Conservation (phyloP, 2,329 filamentous ascomycete genomes). For the Colletotrichum falcatum region DNA sequence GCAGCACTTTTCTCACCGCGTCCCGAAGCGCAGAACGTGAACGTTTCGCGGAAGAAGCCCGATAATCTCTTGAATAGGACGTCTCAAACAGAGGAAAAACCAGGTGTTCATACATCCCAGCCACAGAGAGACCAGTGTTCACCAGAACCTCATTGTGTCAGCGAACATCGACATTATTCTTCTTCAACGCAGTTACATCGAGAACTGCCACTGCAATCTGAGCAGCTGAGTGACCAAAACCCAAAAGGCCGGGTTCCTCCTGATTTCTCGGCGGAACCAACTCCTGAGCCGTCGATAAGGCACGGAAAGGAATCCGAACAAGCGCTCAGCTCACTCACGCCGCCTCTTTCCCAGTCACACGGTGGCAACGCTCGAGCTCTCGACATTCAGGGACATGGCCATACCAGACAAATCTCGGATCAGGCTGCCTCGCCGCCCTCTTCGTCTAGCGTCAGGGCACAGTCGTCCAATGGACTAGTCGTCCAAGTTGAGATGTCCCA, state of each 20-base stretch:
- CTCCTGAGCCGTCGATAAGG: not conserved
- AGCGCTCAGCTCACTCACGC: not conserved
- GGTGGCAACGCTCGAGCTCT: conserved; percentile 7
- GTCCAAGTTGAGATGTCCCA: conserved; percentile 11
- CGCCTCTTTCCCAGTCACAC: conserved; percentile 5
- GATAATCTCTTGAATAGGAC: not conserved
- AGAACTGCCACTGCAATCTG: not conserved
- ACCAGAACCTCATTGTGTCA: not conserved
- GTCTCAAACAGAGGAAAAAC: not conserved
- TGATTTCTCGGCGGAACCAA: conserved; percentile 1
- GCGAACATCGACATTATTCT: not conserved
- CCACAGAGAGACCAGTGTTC: not conserved
- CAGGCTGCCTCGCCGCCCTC: conserved; percentile 11
- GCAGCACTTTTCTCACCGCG: not conserved
- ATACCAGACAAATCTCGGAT: not conserved
- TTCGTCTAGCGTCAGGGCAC: conserved; percentile 5
- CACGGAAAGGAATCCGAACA: not conserved
- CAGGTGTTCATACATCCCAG: not conserved
- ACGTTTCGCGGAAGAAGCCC: not conserved
- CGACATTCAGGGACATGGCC: not conserved
- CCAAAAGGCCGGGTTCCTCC: not conserved
- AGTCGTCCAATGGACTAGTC: not conserved
- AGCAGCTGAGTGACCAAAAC: not conserved
- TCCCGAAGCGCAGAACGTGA: not conserved
- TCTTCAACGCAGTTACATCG: not conserved